These are phyloP conservation scores for Termitomyces sp. DNA, from an alignment of 768 basidiomycete species.

Conservation along the genomic window DNA sequence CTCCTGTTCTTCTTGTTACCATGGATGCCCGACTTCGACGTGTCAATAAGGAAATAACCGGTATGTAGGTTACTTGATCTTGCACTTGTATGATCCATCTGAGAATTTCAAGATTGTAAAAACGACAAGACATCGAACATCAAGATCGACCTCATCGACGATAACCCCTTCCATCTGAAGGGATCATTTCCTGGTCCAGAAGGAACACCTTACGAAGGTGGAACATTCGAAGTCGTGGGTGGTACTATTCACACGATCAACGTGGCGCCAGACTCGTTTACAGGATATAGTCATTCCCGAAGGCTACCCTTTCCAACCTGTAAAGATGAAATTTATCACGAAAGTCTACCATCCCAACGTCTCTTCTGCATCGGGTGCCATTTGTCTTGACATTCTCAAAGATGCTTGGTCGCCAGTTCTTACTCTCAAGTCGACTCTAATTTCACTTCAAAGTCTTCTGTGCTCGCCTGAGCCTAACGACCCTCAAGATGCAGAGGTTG, in stretches of 20 bases:
- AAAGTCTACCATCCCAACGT: constrained; percentile 96
- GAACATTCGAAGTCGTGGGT: constrained; percentile 85
- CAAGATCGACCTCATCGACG: constrained; percentile 80
- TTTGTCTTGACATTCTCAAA: constrained; percentile 84
- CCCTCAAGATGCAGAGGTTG: constrained; percentile 97
- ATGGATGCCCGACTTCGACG: constrained; percentile 89
- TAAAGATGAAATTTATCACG: constrained; percentile 98
- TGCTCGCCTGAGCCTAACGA: constrained; percentile 95
- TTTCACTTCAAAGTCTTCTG: constrained; percentile 88
- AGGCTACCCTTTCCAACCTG: constrained; percentile 86
- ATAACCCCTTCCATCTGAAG: constrained; percentile 86
- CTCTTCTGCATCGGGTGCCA: constrained; percentile 89
- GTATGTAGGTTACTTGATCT: constrained; percentile 28
- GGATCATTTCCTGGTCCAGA: constrained; percentile 90
- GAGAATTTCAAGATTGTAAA: constrained; percentile 67
- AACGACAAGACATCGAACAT: constrained; percentile 90
- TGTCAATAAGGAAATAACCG: constrained; percentile 92
- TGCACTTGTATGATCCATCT: background rate
- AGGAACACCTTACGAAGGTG: constrained; percentile 91
- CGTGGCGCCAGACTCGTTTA: background rate
- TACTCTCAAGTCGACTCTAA: constrained; percentile 93
- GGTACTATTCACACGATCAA: constrained; percentile 11
- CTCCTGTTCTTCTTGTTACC: constrained; percentile 7
- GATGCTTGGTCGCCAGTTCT: constrained; percentile 96
- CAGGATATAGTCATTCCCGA: constrained; percentile 93